These are phyloP conservation scores for Metarhizium humberi DNA, from an alignment of 2,329 filamentous ascomycete genomes.

Conservation along the genomic window DNA sequence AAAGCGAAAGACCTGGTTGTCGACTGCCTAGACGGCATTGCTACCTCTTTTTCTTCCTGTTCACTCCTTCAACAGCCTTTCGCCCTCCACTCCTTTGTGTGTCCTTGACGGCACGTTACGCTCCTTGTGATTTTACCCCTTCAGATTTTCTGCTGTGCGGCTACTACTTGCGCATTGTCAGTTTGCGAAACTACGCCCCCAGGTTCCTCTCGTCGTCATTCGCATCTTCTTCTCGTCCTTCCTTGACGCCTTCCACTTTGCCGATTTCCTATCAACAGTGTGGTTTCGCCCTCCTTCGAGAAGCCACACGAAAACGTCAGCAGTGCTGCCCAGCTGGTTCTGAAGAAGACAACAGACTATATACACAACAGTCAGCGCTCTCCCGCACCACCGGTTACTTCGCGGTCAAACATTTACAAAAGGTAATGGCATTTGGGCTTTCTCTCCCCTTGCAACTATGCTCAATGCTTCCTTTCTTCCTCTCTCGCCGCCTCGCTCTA, in stretches of 20 bases:
- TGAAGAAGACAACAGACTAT: constrained; percentile 8
- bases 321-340: constrained; percentile 13
- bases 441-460: neutral
- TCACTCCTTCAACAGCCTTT: constrained; percentile 1
- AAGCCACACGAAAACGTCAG: neutral
- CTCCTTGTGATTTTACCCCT: constrained; percentile 2
- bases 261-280: neutral
- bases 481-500: no score
- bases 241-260: no score
- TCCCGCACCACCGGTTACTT: neutral
- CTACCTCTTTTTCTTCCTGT: constrained; percentile 1
- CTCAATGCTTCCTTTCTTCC: no score
- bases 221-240: no score
- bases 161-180: neutral
- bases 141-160: neutral
- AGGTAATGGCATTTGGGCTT: neutral
- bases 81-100: neutral
- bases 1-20: constrained; percentile 7
- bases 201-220: no score
- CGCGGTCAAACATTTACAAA: neutral
- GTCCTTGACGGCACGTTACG: constrained; percentile 8
- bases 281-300: neutral
- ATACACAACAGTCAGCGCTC: neutral
- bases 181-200: neutral
- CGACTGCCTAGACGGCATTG: constrained; percentile 7